These are phyloP conservation scores for Geranomyces variabilis DNA, from an alignment of 192 early-diverging fungal genomes.

Conservation along the genomic window DNA sequence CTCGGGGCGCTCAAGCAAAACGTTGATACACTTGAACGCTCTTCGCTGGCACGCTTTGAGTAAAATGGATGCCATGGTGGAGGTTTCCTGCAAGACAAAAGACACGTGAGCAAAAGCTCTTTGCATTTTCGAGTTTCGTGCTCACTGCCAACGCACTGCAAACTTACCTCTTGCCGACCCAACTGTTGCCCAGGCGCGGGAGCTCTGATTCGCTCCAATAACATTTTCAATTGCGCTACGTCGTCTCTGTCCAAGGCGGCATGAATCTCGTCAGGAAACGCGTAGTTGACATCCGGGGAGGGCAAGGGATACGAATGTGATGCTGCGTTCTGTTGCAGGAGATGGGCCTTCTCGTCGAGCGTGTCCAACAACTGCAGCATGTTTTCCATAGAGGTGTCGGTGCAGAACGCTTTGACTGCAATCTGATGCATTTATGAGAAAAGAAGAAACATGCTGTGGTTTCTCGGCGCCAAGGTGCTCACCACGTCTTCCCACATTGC, in stretches of 20 bases:
- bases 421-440: conserved; percentile 2
- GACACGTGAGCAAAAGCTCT: neutral
- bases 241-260: conserved; percentile 20
- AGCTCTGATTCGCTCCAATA: conserved; percentile 12
- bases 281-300: conserved; percentile 17
- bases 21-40: conserved; percentile 12
- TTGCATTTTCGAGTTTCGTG: neutral
- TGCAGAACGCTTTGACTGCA: conserved; percentile 13
- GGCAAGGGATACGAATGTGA: neutral
- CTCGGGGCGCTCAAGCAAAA: conserved; percentile 18
- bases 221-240: conserved; percentile 3
- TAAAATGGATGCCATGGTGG: conserved; percentile 12
- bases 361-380: conserved; percentile 25
- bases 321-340: conserved; percentile 4
- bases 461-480: neutral
- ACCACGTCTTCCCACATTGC: conserved; percentile 11
- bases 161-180: conserved; percentile 1
- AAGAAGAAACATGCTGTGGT: neutral
- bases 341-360: conserved; percentile 21
- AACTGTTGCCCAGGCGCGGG: neutral
- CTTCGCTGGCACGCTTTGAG: conserved; percentile 30
- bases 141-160: neutral
- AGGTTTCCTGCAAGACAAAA: neutral
- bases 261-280: conserved; percentile 17
- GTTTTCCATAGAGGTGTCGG: conserved; percentile 32